These are phyloP conservation scores for Phalaenopsis aphrodite DNA, from an alignment of 106 monocot genomes.

Conservation along the genomic window DNA sequence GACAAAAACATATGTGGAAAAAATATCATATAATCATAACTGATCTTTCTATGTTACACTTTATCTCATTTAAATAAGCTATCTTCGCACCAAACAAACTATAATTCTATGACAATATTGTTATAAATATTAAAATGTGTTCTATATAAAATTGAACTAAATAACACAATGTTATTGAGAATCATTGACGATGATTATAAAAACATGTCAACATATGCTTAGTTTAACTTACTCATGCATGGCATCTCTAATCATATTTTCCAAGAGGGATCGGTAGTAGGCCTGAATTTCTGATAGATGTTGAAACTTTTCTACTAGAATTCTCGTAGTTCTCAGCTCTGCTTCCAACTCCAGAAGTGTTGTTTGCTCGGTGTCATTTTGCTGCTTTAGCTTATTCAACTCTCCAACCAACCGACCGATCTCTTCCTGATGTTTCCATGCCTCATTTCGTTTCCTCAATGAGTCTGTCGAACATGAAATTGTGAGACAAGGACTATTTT, in stretches of 20 bases:
- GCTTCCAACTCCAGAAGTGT: conserved; percentile 59
- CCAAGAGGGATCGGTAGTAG: conserved; percentile 49
- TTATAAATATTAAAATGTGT: no score
- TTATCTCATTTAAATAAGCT: no score
- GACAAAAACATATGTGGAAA: no score
- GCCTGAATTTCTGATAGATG: conserved; percentile 71
- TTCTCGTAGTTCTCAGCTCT: conserved; percentile 36
- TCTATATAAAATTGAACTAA: no score
- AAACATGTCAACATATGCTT: background rate
- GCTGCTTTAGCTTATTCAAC: conserved; percentile 36
- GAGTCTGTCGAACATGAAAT: conserved; percentile 70
- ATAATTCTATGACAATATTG: no score
- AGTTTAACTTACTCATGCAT: conserved; percentile 76
- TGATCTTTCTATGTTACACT: no score
- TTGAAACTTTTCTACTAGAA: conserved; percentile 68
- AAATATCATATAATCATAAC: no score
- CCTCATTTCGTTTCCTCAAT: conserved; percentile 47
- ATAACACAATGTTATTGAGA: no score
- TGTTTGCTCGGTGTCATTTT: conserved; percentile 47
- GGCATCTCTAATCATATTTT: conserved; percentile 89
- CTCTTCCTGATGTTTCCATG: conserved; percentile 45
- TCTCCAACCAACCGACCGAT: conserved; percentile 44
- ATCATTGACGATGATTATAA: no score
- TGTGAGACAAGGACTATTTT: conserved; percentile 43
- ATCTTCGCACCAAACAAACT: no score